Base-by-base conservation (phyloP, 2,329 filamentous ascomycete species). In the Microsporum ferrugineum region DNA sequence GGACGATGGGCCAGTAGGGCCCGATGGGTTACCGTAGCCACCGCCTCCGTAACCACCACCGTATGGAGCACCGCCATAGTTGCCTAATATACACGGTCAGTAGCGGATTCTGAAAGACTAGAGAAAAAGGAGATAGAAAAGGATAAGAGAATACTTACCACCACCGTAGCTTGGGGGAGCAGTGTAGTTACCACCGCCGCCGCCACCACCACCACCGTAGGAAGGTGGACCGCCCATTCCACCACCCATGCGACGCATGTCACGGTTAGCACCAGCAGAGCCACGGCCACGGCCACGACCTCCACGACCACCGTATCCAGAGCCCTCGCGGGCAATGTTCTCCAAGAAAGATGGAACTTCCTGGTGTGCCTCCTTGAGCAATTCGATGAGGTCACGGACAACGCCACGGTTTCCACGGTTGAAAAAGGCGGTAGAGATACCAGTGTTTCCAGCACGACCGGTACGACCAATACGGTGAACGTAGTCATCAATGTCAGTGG, bases 401-500 rank as follows among this genome's bases (percentile, higher is more conserved):
- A 99, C 90, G 78, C 94, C 94, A 71, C 94, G 90, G 83, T 99
- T 99, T 72, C 92, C 92, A 73, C 94, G 92, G 84, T 99, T 99
- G 87, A 99, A 97, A 84, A 99, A 99, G 61, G 94, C 94, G 69
- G 94, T 99, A 4, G 94, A 89, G 68, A 96, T 87, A 87, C 94
- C 94, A 70, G 92, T 97, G 82, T 99, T 99, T 76, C 94, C 94
- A 67, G 94, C 94, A 90, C 94, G 94, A 73, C 94, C 94, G 66
- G 94, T 99, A 92, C 94, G 94, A 87, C 94, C 94, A 71, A 99
- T 99, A 76, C 94, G 89, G 78, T 99, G 94, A 62, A 99, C 94
- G 69, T 99, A 99, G 77, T 97, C 94, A 71, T 97, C 94, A 70
- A 97, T 95, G 72, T 97, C 94, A 61, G 91, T 96, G 57, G 94